phyloP scores from a whole-genome alignment of 2,329 filamentous ascomycete species.

The Pseudogymnoascus sp. region DNA sequence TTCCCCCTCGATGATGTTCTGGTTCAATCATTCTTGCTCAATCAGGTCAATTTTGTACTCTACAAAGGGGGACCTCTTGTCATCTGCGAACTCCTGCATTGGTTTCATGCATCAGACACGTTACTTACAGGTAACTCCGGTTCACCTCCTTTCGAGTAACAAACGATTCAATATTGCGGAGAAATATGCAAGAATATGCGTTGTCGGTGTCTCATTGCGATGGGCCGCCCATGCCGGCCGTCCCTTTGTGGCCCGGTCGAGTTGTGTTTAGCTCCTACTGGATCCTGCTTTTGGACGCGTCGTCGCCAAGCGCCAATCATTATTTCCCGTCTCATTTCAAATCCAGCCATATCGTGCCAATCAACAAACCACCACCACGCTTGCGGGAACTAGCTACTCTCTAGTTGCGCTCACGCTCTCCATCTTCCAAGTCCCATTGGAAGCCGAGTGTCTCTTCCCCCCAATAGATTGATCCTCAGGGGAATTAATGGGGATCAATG shows the following conservation, averaged over 20 bases:
- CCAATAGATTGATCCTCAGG: background rate
- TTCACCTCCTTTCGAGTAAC: background rate
- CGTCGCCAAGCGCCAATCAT: conserved; percentile 5
- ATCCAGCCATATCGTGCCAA: background rate
- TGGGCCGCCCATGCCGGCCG: background rate
- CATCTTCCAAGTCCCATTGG: conserved; percentile 1
- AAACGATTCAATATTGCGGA: background rate
- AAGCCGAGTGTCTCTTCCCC: background rate
- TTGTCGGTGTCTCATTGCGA: background rate
- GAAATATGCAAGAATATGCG: conserved; percentile 6
- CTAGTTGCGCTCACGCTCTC: background rate
- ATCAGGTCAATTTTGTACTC: background rate
- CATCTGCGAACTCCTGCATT: background rate
- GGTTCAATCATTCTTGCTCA: background rate
- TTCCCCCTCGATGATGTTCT: background rate
- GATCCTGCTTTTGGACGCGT: conserved; percentile 1
- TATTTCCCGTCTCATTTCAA: conserved; percentile 1
- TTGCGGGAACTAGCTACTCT: background rate
- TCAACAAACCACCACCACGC: background rate
- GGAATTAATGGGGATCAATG: background rate
- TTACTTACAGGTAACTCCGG: background rate
- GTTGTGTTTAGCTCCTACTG: conserved; percentile 8
- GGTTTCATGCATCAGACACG: conserved; percentile 5
- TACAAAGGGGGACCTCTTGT: background rate
- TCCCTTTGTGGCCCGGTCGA: background rate